Conservation (phyloP, 768 basidiomycete species). For the Pleurotus sapidus region DNA sequence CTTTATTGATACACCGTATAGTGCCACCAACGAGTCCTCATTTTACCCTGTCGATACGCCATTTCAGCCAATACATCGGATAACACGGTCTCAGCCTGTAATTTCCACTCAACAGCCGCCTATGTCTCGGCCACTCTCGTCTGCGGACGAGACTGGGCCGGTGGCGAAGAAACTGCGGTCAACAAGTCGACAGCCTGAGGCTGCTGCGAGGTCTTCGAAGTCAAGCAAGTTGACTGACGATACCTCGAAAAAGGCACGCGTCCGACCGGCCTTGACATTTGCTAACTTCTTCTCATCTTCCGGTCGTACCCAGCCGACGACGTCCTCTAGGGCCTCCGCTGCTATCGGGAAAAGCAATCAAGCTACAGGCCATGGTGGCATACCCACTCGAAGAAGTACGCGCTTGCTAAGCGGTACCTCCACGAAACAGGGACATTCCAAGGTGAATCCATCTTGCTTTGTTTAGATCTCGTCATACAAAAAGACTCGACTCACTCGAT, state of each 20-base stretch:
- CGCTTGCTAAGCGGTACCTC: conserved; percentile 61
- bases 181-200: conserved; percentile 51
- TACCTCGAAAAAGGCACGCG: conserved; percentile 87
- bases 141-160: conserved; percentile 80
- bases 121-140: conserved; percentile 69
- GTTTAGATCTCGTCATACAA: neutral
- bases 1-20: conserved; percentile 22
- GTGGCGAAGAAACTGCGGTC: conserved; percentile 74
- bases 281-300: conserved; percentile 87
- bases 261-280: conserved; percentile 84
- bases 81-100: conserved; percentile 39
- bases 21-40: conserved; percentile 55
- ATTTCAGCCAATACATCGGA: conserved; percentile 45
- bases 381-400: conserved; percentile 68
- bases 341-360: conserved; percentile 51
- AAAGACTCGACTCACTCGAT: neutral
- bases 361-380: conserved; percentile 36
- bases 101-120: conserved; percentile 43
- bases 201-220: conserved; percentile 52
- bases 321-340: conserved; percentile 56
- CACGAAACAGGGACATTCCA: conserved; percentile 48
- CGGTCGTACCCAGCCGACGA: conserved; percentile 72
- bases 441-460: conserved; percentile 38
- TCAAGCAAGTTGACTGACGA: conserved; percentile 65
- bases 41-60: conserved; percentile 55